Conservation (phyloP, 1,284 basidiomycete genomes). For the Ceratorhiza oryzae-sativae region DNA sequence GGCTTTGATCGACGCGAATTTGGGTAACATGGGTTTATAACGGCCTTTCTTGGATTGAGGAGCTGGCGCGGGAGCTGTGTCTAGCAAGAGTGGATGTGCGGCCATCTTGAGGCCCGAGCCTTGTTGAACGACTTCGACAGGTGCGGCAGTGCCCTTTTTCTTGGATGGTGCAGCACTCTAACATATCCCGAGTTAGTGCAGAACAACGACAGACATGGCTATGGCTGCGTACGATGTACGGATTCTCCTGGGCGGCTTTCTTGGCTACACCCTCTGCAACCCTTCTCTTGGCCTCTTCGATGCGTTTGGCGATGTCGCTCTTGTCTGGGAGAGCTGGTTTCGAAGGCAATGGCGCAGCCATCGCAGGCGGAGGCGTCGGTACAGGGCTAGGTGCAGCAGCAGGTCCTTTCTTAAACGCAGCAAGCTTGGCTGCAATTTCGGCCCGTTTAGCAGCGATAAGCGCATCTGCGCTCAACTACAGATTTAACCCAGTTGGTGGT, state of each 20-base stretch:
- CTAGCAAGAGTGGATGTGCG: slow-evolving; percentile 85
- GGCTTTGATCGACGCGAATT: slow-evolving; percentile 93
- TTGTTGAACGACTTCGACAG: slow-evolving; percentile 68
- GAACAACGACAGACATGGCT: background rate
- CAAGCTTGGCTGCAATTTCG: slow-evolving; percentile 84
- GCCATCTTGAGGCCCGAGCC: slow-evolving; percentile 88
- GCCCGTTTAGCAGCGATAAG: slow-evolving; percentile 81
- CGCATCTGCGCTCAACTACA: slow-evolving; percentile 61
- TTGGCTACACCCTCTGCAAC: slow-evolving; percentile 81
- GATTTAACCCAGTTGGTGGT: too few species aligned
- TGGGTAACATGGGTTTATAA: slow-evolving; percentile 97
- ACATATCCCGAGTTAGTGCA: slow-evolving; percentile 40
- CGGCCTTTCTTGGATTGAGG: slow-evolving; percentile 84
- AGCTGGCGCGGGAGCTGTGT: slow-evolving; percentile 60
- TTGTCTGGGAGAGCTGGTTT: slow-evolving; percentile 52
- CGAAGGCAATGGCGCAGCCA: slow-evolving; percentile 50
- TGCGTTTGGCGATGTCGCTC: slow-evolving; percentile 65
- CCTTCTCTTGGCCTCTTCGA: slow-evolving; percentile 79
- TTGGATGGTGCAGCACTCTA: slow-evolving; percentile 59
- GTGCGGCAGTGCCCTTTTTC: slow-evolving; percentile 58
- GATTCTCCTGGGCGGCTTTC: slow-evolving; percentile 75
- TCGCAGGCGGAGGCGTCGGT: slow-evolving; percentile 44
- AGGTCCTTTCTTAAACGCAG: slow-evolving; percentile 69
- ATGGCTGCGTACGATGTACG: slow-evolving; percentile 70
- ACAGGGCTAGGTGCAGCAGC: slow-evolving; percentile 50